These are phyloP conservation scores for Arabidopsis hybrid DNA, from an alignment of 441 rosid genomes.

Conservation along the genomic window DNA sequence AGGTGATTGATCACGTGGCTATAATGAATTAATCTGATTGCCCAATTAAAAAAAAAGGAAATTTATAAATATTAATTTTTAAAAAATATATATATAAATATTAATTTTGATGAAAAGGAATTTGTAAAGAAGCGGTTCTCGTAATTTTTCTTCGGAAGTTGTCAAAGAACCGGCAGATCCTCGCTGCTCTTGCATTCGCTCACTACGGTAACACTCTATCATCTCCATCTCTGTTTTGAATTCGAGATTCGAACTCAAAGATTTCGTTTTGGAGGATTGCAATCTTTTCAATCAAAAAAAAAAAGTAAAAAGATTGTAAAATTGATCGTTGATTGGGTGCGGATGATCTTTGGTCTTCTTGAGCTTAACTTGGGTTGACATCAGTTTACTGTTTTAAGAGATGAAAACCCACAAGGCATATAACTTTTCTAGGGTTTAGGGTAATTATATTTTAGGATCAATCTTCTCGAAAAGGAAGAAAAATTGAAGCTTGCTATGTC, in stretches of 20 bases:
- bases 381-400: background rate
- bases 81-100: background rate
- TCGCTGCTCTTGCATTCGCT: conserved; percentile 5
- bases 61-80: no score
- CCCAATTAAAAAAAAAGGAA: no score
- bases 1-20: no score
- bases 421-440: background rate
- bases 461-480: background rate
- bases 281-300: background rate
- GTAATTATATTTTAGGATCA: background rate
- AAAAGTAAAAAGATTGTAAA: background rate
- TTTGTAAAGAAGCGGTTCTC: conserved; percentile 11
- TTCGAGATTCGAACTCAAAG: background rate
- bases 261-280: background rate
- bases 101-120: background rate
- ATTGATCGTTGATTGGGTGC: background rate
- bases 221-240: background rate
- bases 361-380: conserved; percentile 16
- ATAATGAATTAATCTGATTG: no score
- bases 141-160: conserved; percentile 3
- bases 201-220: conserved; percentile 20
- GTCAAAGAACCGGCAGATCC: conserved; percentile 30
- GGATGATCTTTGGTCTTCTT: conserved; percentile 1
- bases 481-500: conserved; percentile 6
- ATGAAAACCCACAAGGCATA: background rate